These are phyloP conservation scores for Spizellomyces sp. DNA, from an alignment of 192 early-diverging fungal species.

Conservation along the genomic window DNA sequence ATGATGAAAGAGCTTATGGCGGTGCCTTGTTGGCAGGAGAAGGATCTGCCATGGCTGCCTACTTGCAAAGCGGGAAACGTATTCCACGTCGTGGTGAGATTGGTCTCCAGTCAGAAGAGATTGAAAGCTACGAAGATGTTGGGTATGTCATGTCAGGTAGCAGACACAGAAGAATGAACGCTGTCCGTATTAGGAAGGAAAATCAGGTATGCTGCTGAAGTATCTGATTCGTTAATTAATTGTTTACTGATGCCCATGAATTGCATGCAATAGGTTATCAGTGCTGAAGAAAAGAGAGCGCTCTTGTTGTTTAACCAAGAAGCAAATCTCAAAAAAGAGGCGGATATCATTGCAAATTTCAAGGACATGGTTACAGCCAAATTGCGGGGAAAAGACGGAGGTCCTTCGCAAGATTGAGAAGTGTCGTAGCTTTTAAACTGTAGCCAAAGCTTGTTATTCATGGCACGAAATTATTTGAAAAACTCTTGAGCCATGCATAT, in stretches of 20 bases:
- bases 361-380: slow-evolving; percentile 73
- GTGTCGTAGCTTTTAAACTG: too few species aligned
- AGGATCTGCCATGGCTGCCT: slow-evolving; percentile 86
- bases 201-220: slow-evolving; percentile 64
- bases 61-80: slow-evolving; percentile 88
- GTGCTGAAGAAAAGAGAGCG: slow-evolving; percentile 90
- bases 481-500: too few species aligned
- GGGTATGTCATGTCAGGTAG: slow-evolving; percentile 98
- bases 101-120: slow-evolving; percentile 82
- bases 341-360: slow-evolving; percentile 89
- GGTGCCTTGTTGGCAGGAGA: slow-evolving; percentile 84
- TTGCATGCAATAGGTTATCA: slow-evolving; percentile 62
- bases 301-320: slow-evolving; percentile 86
- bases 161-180: slow-evolving; percentile 92
- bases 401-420: too few species aligned
- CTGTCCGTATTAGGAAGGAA: slow-evolving; percentile 93
- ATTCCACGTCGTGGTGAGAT: slow-evolving; percentile 98
- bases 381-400: slow-evolving; percentile 9
- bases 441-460: too few species aligned
- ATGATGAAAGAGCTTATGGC: slow-evolving; percentile 76
- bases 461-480: too few species aligned
- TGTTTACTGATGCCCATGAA: not conserved
- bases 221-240: not conserved
- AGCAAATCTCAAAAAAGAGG: slow-evolving; percentile 86
- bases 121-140: slow-evolving; percentile 78